These are phyloP conservation scores for Vigna hirtella DNA, from an alignment of 306 rosid genomes.

Conservation along the genomic window DNA sequence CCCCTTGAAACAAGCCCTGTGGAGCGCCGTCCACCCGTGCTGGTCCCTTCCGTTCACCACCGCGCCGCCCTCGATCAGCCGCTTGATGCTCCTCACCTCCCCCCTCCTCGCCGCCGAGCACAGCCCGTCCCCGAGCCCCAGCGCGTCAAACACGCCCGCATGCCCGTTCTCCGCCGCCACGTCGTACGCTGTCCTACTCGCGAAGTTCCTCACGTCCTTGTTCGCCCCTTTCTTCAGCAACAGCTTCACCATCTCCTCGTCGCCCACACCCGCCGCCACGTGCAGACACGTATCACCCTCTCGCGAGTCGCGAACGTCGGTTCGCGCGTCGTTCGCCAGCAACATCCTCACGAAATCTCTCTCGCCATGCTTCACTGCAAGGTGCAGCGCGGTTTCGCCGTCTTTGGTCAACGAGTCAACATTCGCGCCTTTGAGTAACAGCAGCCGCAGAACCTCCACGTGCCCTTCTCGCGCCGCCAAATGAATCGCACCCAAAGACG, in stretches of 20 bases:
- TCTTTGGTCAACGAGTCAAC: constrained; percentile 59
- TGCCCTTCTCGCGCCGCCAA: constrained; percentile 62
- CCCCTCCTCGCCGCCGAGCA: constrained; percentile 79
- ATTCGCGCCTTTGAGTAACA: constrained; percentile 67
- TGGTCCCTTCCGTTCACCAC: constrained; percentile 70
- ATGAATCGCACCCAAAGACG: constrained; percentile 67
- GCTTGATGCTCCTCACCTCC: constrained; percentile 58
- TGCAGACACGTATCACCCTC: constrained; percentile 72
- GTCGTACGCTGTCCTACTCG: constrained; percentile 60
- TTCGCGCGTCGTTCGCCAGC: constrained; percentile 61
- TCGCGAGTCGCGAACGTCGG: constrained; percentile 46
- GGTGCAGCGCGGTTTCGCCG: constrained; percentile 73
- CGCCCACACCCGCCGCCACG: constrained; percentile 66
- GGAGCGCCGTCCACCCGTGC: constrained; percentile 82
- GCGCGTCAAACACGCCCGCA: constrained; percentile 59
- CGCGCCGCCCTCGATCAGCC: constrained; percentile 62
- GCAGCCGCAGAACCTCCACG: constrained; percentile 62
- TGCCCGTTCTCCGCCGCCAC: constrained; percentile 68
- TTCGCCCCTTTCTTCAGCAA: constrained; percentile 75
- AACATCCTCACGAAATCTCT: constrained; percentile 64
- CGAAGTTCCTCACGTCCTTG: constrained; percentile 62
- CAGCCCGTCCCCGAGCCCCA: constrained; percentile 65
- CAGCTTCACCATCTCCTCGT: constrained; percentile 68
- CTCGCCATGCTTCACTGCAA: constrained; percentile 56
- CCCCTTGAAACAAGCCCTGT: constrained; percentile 80